Conservation (phyloP, 129 eudicot genomes). For the Arctium minus region DNA sequence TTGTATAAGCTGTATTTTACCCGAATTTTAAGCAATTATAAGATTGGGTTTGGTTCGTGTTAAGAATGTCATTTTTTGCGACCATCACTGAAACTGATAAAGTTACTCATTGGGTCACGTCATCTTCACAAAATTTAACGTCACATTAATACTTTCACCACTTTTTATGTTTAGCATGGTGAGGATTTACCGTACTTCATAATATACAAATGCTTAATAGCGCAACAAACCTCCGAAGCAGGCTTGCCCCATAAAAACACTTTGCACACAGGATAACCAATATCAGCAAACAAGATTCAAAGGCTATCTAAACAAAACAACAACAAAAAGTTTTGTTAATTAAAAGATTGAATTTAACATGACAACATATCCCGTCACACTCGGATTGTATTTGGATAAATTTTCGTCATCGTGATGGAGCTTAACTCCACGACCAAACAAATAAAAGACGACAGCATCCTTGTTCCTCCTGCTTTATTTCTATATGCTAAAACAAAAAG, state of each 20-base stretch:
- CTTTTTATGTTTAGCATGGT: too few relatives aligned
- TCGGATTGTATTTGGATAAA: not conserved
- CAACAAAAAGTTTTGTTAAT: not conserved
- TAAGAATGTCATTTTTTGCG: not conserved
- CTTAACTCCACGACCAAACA: conserved; percentile 18
- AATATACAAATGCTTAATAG: too few relatives aligned
- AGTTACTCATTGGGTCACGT: not conserved
- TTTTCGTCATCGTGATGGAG: conserved; percentile 23
- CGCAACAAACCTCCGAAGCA: too few relatives aligned
- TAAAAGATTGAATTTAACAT: conserved; percentile 20
- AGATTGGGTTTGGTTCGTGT: not conserved
- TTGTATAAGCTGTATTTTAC: not conserved
- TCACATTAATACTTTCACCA: not conserved
- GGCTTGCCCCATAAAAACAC: too few relatives aligned
- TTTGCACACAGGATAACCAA: too few relatives aligned
- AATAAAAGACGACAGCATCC: conserved; percentile 2
- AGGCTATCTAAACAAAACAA: not conserved
- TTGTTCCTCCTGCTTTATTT: conserved; percentile 39
- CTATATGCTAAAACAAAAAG: conserved; percentile 26
- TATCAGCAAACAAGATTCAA: not conserved
- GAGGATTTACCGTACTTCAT: not conserved
- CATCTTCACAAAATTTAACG: not conserved
- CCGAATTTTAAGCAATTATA: too few relatives aligned
- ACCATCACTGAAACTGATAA: too few relatives aligned
- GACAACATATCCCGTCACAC: conserved; percentile 13